phyloP scores from a whole-genome alignment of 179 eudicot species.

The Camellia oleifera region DNA sequence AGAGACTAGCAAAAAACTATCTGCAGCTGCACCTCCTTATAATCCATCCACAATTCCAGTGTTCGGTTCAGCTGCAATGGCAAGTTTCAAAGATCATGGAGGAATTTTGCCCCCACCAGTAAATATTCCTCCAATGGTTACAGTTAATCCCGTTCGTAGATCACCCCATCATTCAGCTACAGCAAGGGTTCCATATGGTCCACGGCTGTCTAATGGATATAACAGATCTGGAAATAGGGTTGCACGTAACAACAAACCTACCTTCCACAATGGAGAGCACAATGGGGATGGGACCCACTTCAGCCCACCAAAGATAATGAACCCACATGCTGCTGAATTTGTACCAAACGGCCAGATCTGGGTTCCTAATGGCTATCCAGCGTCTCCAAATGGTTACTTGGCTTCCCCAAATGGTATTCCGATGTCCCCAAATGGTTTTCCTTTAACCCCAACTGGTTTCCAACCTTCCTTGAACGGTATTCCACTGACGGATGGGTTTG shows the following conservation, averaged over 20 bases:
- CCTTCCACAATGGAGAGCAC: slow-evolving; percentile 57
- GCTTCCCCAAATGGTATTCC: slow-evolving; percentile 41
- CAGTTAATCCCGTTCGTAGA: slow-evolving; percentile 69
- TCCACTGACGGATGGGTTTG: slow-evolving; percentile 30
- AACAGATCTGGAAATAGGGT: slow-evolving; percentile 64
- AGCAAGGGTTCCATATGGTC: slow-evolving; percentile 92
- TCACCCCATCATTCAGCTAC: slow-evolving; percentile 96
- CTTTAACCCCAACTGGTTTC: slow-evolving; percentile 31
- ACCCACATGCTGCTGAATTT: slow-evolving; percentile 92
- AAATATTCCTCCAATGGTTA: slow-evolving; percentile 65
- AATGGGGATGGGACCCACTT: slow-evolving; percentile 48
- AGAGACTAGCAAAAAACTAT: slow-evolving; percentile 69
- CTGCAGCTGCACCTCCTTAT: slow-evolving; percentile 97
- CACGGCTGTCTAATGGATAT: slow-evolving; percentile 75
- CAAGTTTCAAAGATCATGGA: slow-evolving; percentile 62
- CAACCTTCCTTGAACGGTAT: slow-evolving; percentile 18
- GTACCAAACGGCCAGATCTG: slow-evolving; percentile 67
- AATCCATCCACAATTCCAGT: slow-evolving; percentile 71
- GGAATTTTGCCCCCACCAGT: slow-evolving; percentile 90
- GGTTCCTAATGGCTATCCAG: slow-evolving; percentile 68
- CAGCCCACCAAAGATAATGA: slow-evolving; percentile 66
- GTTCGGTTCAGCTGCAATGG: slow-evolving; percentile 57
- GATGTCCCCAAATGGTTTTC: slow-evolving; percentile 44
- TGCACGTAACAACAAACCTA: slow-evolving; percentile 54
- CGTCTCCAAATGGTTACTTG: slow-evolving; percentile 60